Evolutionary conservation across 2,329 filamentous ascomycete genomes (phyloP).

Genomic region (Aspergillus melleus): DNA sequence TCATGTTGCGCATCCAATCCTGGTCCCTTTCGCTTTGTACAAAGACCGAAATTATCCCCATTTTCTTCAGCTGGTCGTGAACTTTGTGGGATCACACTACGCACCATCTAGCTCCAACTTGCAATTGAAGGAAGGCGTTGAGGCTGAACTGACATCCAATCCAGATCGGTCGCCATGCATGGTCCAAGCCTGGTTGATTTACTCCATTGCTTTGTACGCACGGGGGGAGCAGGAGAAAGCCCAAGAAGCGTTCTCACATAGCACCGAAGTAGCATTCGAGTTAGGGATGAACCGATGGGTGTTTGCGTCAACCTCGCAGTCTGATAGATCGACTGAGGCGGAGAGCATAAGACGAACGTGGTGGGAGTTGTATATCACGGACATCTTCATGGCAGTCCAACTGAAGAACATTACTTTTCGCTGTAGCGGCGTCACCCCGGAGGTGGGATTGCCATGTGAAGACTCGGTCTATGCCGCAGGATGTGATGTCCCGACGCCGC

Average conservation of each 20-base stretch:
- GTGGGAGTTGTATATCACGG: slow-evolving; percentile 78
- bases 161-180: slow-evolving; percentile 29
- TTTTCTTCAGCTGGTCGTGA: slow-evolving; percentile 51
- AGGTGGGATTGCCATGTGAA: slow-evolving; percentile 76
- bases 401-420: slow-evolving; percentile 50
- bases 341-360: slow-evolving; percentile 85
- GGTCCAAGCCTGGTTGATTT: slow-evolving; percentile 40
- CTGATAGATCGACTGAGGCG: slow-evolving; percentile 63
- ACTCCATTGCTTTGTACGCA: slow-evolving; percentile 36
- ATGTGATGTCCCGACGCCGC: slow-evolving; percentile 59
- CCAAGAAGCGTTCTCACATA: slow-evolving; percentile 54
- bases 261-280: slow-evolving; percentile 69
- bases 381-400: slow-evolving; percentile 77
- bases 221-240: slow-evolving; percentile 36
- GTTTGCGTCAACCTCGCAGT: slow-evolving; percentile 46
- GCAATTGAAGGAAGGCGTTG: slow-evolving; percentile 27
- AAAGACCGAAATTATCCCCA: slow-evolving; percentile 42
- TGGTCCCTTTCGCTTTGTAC: slow-evolving; percentile 48
- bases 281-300: slow-evolving; percentile 70
- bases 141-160: slow-evolving; percentile 24
- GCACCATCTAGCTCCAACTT: slow-evolving; percentile 31
- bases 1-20: slow-evolving; percentile 54
- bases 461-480: slow-evolving; percentile 56
- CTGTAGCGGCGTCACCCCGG: slow-evolving; percentile 66
- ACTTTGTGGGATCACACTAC: slow-evolving; percentile 56